phyloP scores from a whole-genome alignment of 345 rosid species.

The sweet orange (Citrus sinensis) region DNA sequence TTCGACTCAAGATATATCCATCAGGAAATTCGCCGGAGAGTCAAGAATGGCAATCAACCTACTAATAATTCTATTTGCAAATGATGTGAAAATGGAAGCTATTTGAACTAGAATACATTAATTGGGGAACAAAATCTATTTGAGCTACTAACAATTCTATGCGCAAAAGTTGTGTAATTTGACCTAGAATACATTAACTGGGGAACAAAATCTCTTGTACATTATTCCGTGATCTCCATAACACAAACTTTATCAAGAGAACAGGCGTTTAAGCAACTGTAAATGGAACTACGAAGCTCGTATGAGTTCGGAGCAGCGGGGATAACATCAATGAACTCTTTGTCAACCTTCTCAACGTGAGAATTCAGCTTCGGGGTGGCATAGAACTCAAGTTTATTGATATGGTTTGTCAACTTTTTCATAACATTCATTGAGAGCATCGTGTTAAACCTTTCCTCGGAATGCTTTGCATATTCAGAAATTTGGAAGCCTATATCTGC shows the following conservation, averaged over 20 bases:
- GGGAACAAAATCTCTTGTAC: background rate
- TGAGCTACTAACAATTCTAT: too few species aligned
- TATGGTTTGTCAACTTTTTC: slow-evolving; percentile 39
- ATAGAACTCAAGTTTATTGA: slow-evolving; percentile 42
- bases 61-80: background rate
- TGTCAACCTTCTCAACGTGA: slow-evolving; percentile 53
- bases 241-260: slow-evolving; percentile 52
- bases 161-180: too few species aligned
- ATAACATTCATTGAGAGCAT: slow-evolving; percentile 41
- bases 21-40: too few species aligned
- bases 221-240: slow-evolving; percentile 45
- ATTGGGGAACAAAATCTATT: background rate
- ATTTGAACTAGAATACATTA: background rate
- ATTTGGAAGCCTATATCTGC: slow-evolving; percentile 62
- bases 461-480: slow-evolving; percentile 13
- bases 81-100: too few species aligned
- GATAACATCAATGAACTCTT: slow-evolving; percentile 57
- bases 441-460: slow-evolving; percentile 38
- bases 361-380: slow-evolving; percentile 33
- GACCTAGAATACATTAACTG: too few species aligned
- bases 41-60: too few species aligned
- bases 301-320: slow-evolving; percentile 63
- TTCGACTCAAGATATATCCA: too few species aligned
- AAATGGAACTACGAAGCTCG: slow-evolving; percentile 53
- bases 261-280: slow-evolving; percentile 44